Conservation (phyloP, 805 yeast species). For the Suhomyces faveliae region DNA sequence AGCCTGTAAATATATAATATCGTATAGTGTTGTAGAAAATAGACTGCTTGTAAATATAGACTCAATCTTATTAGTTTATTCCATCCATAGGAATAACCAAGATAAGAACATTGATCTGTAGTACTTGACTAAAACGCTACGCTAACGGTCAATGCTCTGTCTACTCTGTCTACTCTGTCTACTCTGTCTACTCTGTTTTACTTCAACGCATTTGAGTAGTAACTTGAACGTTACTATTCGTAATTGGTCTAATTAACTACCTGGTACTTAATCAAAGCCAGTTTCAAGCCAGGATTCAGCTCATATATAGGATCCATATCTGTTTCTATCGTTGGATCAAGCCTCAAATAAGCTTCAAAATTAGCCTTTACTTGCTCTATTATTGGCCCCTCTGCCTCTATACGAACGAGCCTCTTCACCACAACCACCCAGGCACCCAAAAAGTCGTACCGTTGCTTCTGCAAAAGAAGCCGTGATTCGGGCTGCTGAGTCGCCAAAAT, state of each 20-base stretch:
- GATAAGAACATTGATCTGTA: too few species aligned
- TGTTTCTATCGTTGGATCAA: neutral
- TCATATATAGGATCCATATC: neutral
- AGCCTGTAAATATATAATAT: too few species aligned
- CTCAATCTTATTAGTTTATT: too few species aligned
- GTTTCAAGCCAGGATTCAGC: neutral
- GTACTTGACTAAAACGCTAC: too few species aligned
- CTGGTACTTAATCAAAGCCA: neutral
- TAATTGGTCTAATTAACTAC: neutral
- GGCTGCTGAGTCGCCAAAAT: constrained; percentile 14
- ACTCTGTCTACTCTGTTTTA: too few species aligned
- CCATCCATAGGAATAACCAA: too few species aligned
- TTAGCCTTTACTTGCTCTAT: neutral
- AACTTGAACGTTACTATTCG: neutral
- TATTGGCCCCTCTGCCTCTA: neutral
- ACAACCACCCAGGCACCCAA: constrained; percentile 37
- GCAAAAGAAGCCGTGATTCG: constrained; percentile 18
- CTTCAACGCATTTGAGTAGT: too few species aligned
- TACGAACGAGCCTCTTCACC: constrained; percentile 8
- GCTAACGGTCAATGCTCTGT: too few species aligned
- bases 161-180: too few species aligned
- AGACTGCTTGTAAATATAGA: too few species aligned
- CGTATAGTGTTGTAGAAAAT: too few species aligned
- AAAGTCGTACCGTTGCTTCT: constrained; percentile 32
- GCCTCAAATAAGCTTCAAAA: neutral